Percentiles rank a stretch among this genome's conserved stretches.
These are phyloP conservation scores for Fusarium transvaalense DNA, from an alignment of 2,329 filamentous ascomycete genomes.

Conservation along the genomic window DNA sequence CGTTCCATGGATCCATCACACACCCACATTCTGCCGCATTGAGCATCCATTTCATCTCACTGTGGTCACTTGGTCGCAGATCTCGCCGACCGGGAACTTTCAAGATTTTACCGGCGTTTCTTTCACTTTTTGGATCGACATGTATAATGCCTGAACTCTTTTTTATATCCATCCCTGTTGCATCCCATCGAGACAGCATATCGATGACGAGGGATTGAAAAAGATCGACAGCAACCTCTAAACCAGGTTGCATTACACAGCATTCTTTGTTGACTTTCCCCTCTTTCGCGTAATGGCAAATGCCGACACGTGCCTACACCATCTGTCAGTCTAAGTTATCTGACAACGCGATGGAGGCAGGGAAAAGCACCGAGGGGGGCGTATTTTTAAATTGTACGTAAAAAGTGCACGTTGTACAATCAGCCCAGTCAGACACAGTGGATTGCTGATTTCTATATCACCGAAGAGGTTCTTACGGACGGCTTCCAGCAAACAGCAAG, in stretches of 20 bases:
- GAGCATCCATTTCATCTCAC: conserved; percentile 28
- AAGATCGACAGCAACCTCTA: conserved; percentile 28
- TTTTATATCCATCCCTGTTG: conserved; percentile 13
- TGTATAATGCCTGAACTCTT: conserved; percentile 6
- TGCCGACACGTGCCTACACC: conserved; percentile 29
- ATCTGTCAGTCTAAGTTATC: not conserved
- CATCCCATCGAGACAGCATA: conserved; percentile 8
- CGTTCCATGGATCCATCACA: conserved; percentile 38
- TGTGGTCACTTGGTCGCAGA: conserved; percentile 37
- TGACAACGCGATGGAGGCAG: conserved; percentile 10
- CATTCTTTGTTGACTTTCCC: conserved; percentile 23
- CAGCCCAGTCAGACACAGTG: conserved; percentile 23
- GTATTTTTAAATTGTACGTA: conserved; percentile 36
- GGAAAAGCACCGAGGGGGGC: conserved; percentile 24
- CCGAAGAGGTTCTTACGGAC: conserved; percentile 8
- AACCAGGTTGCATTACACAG: conserved; percentile 9
- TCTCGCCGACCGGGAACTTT: conserved; percentile 38
- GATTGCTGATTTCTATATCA: conserved; percentile 11
- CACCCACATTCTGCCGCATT: conserved; percentile 35
- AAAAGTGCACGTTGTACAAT: conserved; percentile 26
- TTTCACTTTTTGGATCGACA: conserved; percentile 30
- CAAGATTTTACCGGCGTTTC: conserved; percentile 33
- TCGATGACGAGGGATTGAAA: conserved; percentile 33
- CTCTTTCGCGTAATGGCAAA: conserved; percentile 22
- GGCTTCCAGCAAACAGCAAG: conserved; percentile 11